Conservation (phyloP, 768 basidiomycete species). For the Ramaria rubella region DNA sequence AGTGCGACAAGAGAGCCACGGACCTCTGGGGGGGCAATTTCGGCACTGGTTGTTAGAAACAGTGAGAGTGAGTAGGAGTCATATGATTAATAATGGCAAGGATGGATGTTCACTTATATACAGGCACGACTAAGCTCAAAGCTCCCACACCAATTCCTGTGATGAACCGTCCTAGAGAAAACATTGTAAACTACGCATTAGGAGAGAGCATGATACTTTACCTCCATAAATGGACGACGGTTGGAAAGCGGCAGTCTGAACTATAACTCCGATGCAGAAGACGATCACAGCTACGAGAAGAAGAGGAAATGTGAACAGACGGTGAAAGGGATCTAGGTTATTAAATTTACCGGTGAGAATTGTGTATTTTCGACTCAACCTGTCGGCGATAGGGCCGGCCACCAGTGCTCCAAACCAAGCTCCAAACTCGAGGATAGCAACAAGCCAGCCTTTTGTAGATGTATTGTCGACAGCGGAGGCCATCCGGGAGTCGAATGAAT, state of each 20-base stretch:
- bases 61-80: background rate
- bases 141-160: slow-evolving; percentile 80
- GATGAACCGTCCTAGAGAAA: slow-evolving; percentile 51
- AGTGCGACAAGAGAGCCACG: slow-evolving; percentile 75
- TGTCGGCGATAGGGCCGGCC: slow-evolving; percentile 69
- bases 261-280: slow-evolving; percentile 67
- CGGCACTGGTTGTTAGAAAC: slow-evolving; percentile 24
- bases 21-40: slow-evolving; percentile 73
- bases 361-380: slow-evolving; percentile 66
- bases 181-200: background rate
- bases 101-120: slow-evolving; percentile 45
- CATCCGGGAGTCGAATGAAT: slow-evolving; percentile 35
- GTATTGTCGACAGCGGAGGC: slow-evolving; percentile 44
- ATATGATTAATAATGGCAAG: background rate
- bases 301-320: slow-evolving; percentile 16
- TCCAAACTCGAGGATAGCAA: slow-evolving; percentile 66
- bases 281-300: slow-evolving; percentile 42
- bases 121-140: slow-evolving; percentile 75
- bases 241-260: slow-evolving; percentile 54
- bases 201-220: slow-evolving; percentile 7
- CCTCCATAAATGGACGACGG: slow-evolving; percentile 64
- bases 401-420: slow-evolving; percentile 72
- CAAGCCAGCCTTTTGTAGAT: slow-evolving; percentile 62
- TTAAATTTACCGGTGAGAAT: slow-evolving; percentile 38
- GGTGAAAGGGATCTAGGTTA: slow-evolving; percentile 24